These are phyloP conservation scores for Quercus agrifolia DNA, from an alignment of 306 rosid species.

Conservation along the genomic window DNA sequence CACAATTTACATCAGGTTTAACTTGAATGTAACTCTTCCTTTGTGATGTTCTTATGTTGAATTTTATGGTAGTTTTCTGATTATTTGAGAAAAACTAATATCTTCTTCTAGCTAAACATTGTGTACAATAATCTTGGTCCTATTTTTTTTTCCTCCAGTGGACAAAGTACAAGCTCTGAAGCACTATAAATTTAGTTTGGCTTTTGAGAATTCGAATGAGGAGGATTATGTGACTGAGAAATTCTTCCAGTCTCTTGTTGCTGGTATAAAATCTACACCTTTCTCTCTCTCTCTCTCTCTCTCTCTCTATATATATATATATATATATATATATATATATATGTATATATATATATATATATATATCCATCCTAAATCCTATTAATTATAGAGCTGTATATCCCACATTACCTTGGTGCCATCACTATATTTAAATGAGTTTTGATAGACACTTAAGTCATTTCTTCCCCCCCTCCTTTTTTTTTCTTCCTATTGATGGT, in stretches of 20 bases:
- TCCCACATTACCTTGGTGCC: constrained; percentile 1
- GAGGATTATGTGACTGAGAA: constrained; percentile 99
- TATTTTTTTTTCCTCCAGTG: constrained; percentile 49
- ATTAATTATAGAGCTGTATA: constrained; percentile 11
- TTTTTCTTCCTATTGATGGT: not conserved
- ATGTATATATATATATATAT: too few relatives aligned
- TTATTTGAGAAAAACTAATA: not conserved
- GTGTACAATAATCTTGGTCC: not conserved
- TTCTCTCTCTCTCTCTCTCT: constrained; percentile 15
- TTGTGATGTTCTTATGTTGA: not conserved
- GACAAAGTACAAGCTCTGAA: constrained; percentile 78
- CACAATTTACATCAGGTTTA: too few relatives aligned
- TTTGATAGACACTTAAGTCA: not conserved
- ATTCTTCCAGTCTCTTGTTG: constrained; percentile 94
- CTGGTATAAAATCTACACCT: constrained; percentile 59
- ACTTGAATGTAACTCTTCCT: too few relatives aligned
- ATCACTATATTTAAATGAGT: not conserved
- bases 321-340: too few relatives aligned
- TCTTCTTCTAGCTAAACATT: constrained; percentile 2
- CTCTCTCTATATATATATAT: too few relatives aligned
- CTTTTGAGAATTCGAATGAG: constrained; percentile 97
- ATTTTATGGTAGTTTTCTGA: not conserved
- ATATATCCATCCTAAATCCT: not conserved
- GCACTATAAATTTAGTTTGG: constrained; percentile 90
- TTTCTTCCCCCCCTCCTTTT: not conserved